phyloP scores from a whole-genome alignment of 192 early-diverging fungal species.

The Ramicandelaber brevisporus region DNA sequence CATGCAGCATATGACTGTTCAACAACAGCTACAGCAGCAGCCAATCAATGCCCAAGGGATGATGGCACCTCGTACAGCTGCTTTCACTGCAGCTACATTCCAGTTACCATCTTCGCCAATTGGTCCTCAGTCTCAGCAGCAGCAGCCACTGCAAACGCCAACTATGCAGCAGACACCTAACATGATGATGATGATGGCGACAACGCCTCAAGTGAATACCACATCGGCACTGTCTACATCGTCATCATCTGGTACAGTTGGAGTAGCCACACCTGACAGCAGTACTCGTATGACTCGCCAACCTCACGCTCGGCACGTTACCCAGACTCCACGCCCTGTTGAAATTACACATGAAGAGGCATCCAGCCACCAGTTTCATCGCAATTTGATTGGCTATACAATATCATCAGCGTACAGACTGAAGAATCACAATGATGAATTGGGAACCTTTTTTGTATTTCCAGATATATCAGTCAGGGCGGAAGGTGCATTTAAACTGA shows the following conservation, averaged over 20 bases:
- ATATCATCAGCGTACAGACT: slow-evolving; percentile 39
- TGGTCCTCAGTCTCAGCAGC: slow-evolving; percentile 10
- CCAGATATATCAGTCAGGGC: slow-evolving; percentile 52
- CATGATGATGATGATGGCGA: no score
- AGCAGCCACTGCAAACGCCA: slow-evolving; percentile 16
- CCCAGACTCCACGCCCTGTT: not conserved
- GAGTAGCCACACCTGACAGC: not conserved
- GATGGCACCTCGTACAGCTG: no score
- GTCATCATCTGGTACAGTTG: not conserved
- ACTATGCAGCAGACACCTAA: no score
- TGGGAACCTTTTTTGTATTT: slow-evolving; percentile 55
- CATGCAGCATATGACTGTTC: no score
- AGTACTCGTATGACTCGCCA: not conserved
- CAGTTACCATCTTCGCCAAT: no score
- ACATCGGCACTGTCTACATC: not conserved
- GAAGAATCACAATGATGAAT: slow-evolving; percentile 29
- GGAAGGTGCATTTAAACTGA: slow-evolving; percentile 42
- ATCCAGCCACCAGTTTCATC: no score
- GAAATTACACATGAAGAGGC: slow-evolving; percentile 10
- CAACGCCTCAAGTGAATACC: no score
- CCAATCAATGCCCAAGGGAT: no score
- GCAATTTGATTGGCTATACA: slow-evolving; percentile 43
- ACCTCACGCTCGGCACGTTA: not conserved
- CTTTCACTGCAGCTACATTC: no score
- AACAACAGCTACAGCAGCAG: no score